phyloP scores from a whole-genome alignment of 495 filamentous ascomycete species.

The Xylaria acuta region DNA sequence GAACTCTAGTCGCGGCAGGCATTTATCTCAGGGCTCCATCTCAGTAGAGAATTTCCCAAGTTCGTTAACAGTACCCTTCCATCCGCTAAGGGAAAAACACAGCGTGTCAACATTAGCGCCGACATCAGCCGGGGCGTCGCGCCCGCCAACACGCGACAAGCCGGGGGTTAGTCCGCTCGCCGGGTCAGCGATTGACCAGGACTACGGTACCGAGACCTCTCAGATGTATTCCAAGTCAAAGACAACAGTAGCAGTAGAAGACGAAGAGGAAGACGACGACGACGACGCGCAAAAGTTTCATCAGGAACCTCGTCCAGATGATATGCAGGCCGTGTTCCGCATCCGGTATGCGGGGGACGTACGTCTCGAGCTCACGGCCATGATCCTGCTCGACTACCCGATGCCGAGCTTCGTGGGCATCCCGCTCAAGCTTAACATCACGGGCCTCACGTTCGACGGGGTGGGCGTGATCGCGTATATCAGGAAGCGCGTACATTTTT shows the following conservation, averaged over 20 bases:
- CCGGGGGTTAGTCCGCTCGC: constrained; percentile 23
- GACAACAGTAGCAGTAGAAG: constrained; percentile 26
- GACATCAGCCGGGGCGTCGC: constrained; percentile 49
- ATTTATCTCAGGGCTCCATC: constrained; percentile 52
- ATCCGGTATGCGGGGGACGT: constrained; percentile 87
- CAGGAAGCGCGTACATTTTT: constrained; percentile 82
- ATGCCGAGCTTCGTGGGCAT: constrained; percentile 96
- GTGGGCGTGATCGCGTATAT: constrained; percentile 92
- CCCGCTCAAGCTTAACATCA: constrained; percentile 89
- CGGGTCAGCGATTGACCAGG: constrained; percentile 29
- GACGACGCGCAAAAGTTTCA: constrained; percentile 42
- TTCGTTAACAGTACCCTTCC: constrained; percentile 32
- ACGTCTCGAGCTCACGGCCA: constrained; percentile 84
- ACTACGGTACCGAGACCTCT: constrained; percentile 13
- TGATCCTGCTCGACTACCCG: constrained; percentile 95
- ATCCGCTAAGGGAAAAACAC: constrained; percentile 52
- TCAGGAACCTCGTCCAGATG: constrained; percentile 62
- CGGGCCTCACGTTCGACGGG: constrained; percentile 91
- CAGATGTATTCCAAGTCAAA: constrained; percentile 23
- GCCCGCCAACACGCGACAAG: constrained; percentile 56
- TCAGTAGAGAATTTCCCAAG: constrained; percentile 48
- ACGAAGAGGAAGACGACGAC: constrained; percentile 38
- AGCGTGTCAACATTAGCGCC: constrained; percentile 62
- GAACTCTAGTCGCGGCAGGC: constrained; percentile 43
- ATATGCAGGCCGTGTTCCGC: constrained; percentile 89